Evolutionary conservation across 2,329 filamentous ascomycete genomes (phyloP).

Genomic region (Pseudogymnoascus sp.): DNA sequence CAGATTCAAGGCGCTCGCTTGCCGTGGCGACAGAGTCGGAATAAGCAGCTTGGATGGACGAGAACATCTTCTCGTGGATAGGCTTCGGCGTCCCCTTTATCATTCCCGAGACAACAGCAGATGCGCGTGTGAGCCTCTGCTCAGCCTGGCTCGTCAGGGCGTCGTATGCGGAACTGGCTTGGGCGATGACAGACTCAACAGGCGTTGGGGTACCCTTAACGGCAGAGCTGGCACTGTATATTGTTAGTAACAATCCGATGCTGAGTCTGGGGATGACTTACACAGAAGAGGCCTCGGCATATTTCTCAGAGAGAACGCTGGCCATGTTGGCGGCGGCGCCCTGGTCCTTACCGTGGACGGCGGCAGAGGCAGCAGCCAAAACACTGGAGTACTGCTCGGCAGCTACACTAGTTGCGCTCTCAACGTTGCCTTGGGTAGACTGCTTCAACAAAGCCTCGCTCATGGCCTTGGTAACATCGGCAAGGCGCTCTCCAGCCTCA

Average conservation of each 20-base stretch:
- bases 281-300: conserved; percentile 49
- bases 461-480: conserved; percentile 46
- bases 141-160: conserved; percentile 58
- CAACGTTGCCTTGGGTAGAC: conserved; percentile 36
- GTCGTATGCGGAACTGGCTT: conserved; percentile 52
- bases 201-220: conserved; percentile 63
- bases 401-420: conserved; percentile 45
- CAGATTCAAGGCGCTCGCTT: conserved; percentile 49
- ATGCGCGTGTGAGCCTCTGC: conserved; percentile 60
- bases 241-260: conserved; percentile 17
- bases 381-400: conserved; percentile 50
- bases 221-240: conserved; percentile 42
- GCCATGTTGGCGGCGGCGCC: conserved; percentile 38
- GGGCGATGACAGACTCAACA: conserved; percentile 32
- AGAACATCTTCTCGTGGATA: conserved; percentile 59
- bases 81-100: conserved; percentile 63
- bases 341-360: conserved; percentile 41
- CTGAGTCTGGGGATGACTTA: conserved; percentile 28
- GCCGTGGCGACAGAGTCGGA: conserved; percentile 57
- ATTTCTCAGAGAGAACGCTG: conserved; percentile 46
- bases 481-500: conserved; percentile 44
- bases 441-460: conserved; percentile 42
- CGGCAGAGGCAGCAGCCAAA: conserved; percentile 47
- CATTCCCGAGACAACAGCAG: conserved; percentile 58
- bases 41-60: conserved; percentile 62